A percentile compares a stretch with the other conserved stretches of the same genome.
These are phyloP conservation scores for Coemansia sp. DNA, from an alignment of 192 early-diverging fungal genomes.

Conservation along the genomic window DNA sequence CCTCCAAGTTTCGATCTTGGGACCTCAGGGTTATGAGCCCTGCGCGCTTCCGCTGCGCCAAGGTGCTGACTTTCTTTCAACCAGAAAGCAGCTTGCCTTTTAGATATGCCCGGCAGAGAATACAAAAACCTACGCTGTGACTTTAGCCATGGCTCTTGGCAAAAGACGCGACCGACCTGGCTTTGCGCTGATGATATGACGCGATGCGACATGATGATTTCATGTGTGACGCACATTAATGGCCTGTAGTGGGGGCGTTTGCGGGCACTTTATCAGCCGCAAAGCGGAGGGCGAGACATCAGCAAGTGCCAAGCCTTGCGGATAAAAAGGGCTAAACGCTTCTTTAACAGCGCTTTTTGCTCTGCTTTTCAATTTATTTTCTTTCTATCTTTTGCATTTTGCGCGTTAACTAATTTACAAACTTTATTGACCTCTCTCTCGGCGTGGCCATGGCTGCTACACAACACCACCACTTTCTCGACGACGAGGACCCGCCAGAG, in stretches of 20 bases:
- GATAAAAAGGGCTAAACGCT: neutral
- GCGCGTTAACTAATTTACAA: neutral
- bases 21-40: constrained; percentile 89
- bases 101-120: neutral
- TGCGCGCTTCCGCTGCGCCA: constrained; percentile 84
- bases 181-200: neutral
- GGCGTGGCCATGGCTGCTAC: neutral
- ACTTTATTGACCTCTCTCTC: neutral
- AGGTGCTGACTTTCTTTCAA: constrained; percentile 51
- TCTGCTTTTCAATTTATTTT: neutral
- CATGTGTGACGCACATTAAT: no score
- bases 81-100: neutral
- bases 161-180: no score
- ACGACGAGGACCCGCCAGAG: constrained; percentile 25
- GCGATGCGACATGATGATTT: neutral
- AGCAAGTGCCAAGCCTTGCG: neutral
- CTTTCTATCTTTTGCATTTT: constrained; percentile 3
- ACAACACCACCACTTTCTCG: constrained; percentile 3
- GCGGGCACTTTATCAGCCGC: neutral
- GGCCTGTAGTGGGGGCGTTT: neutral
- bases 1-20: constrained; percentile 53
- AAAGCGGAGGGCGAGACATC: neutral
- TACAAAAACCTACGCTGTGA: neutral
- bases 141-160: neutral
- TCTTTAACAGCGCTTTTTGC: neutral